These are phyloP conservation scores for Penicillium coffeae DNA, from an alignment of 495 filamentous ascomycete genomes.

Conservation along the genomic window DNA sequence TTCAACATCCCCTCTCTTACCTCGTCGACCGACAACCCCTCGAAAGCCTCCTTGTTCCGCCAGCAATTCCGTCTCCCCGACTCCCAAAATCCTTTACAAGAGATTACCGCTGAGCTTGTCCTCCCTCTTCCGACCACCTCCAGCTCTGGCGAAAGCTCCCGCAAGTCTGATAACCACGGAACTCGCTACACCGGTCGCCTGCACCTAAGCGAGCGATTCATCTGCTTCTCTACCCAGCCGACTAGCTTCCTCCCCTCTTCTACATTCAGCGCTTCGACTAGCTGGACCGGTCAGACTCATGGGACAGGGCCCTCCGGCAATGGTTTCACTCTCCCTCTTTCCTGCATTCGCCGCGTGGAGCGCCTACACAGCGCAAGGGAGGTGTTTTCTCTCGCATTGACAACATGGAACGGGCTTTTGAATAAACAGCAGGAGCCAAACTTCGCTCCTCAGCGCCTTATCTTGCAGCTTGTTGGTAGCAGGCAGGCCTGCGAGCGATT, in stretches of 20 bases:
- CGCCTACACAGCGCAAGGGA: slow-evolving; percentile 84
- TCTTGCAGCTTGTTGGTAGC: slow-evolving; percentile 82
- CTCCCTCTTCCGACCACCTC: slow-evolving; percentile 58
- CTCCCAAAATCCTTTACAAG: slow-evolving; percentile 84
- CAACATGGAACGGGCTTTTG: slow-evolving; percentile 83
- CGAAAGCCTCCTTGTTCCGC: slow-evolving; percentile 90
- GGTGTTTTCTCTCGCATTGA: slow-evolving; percentile 89
- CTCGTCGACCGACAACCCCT: slow-evolving; percentile 70
- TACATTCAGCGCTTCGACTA: slow-evolving; percentile 66
- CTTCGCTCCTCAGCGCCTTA: slow-evolving; percentile 71
- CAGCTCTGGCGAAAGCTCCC: slow-evolving; percentile 57
- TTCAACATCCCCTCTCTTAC: slow-evolving; percentile 58
- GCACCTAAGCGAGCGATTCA: slow-evolving; percentile 87
- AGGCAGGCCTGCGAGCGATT: slow-evolving; percentile 88
- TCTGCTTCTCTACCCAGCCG: slow-evolving; percentile 92
- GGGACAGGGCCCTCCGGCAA: slow-evolving; percentile 91
- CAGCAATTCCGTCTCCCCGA: slow-evolving; percentile 94
- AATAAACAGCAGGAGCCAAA: slow-evolving; percentile 52
- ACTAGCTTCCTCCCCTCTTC: slow-evolving; percentile 80
- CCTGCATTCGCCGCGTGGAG: slow-evolving; percentile 86
- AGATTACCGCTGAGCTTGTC: slow-evolving; percentile 93
- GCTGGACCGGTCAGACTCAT: slow-evolving; percentile 84
- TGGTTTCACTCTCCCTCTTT: slow-evolving; percentile 94
- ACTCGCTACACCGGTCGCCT: slow-evolving; percentile 90
- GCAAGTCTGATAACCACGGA: slow-evolving; percentile 56